Evolutionary conservation across 1,284 basidiomycete genomes (phyloP).

Genomic region (Somion occarium): DNA sequence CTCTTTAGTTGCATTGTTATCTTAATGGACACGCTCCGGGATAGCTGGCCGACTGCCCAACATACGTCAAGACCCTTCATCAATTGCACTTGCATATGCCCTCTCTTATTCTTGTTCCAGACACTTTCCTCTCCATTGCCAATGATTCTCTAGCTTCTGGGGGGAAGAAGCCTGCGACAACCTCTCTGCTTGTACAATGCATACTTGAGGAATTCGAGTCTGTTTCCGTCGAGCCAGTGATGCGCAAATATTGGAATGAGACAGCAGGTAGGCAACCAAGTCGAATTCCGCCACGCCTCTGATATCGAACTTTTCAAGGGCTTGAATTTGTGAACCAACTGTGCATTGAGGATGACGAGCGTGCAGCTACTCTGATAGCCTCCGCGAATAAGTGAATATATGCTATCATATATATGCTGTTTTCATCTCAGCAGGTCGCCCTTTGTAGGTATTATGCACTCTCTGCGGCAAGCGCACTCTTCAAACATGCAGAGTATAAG

Average conservation of each 20-base stretch:
- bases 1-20: background rate
- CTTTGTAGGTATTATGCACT: conserved; percentile 76
- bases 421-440: background rate
- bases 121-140: conserved; percentile 61
- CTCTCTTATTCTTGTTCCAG: conserved; percentile 69
- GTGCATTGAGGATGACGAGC: conserved; percentile 71
- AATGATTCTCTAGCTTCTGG: conserved; percentile 43
- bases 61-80: conserved; percentile 85
- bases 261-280: conserved; percentile 61
- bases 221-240: conserved; percentile 59
- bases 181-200: conserved; percentile 65
- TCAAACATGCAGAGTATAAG: conserved; percentile 71
- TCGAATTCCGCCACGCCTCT: too few relatives aligned
- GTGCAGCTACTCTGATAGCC: conserved; percentile 70
- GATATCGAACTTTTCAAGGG: conserved; percentile 50
- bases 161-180: conserved; percentile 38
- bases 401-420: conserved; percentile 12
- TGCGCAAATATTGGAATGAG: conserved; percentile 81
- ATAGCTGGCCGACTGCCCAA: conserved; percentile 77
- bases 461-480: conserved; percentile 79
- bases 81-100: conserved; percentile 83
- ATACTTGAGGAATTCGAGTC: conserved; percentile 73
- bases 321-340: conserved; percentile 74
- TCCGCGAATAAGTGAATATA: conserved; percentile 70
- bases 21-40: background rate